These are phyloP conservation scores for Eudorina sp. DNA, from an alignment of 139 green algal species.

Conservation along the genomic window DNA sequence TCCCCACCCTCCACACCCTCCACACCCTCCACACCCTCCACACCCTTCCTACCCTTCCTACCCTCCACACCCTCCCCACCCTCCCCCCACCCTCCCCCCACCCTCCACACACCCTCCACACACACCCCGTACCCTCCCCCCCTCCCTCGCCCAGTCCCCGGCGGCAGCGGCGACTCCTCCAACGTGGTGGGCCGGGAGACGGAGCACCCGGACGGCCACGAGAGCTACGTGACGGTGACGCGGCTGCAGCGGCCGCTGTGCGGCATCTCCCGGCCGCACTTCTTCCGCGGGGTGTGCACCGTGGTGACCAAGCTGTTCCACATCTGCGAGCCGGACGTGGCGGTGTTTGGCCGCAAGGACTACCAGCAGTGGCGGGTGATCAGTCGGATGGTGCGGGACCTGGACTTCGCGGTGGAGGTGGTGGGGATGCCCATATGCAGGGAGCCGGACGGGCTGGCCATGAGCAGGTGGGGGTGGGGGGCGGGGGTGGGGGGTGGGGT, in stretches of 20 bases:
- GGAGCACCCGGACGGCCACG: constrained; percentile 70
- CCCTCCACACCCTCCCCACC: not conserved
- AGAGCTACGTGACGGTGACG: constrained; percentile 89
- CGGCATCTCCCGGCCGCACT: constrained; percentile 88
- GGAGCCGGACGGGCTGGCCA: constrained; percentile 94
- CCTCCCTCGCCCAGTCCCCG: constrained; percentile 41
- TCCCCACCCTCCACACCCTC: too few relatives aligned
- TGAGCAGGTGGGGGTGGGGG: constrained; percentile 84
- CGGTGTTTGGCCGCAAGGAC: constrained; percentile 97
- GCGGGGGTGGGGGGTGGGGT: not conserved
- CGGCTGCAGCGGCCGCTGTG: constrained; percentile 89
- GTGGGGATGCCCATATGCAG: constrained; percentile 90
- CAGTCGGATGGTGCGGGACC: constrained; percentile 87
- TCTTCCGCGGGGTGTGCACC: constrained; percentile 98
- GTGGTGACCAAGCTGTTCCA: constrained; percentile 98
- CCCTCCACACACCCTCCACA: not conserved
- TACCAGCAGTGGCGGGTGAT: constrained; percentile 98
- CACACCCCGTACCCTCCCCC: not conserved
- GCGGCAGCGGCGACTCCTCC: constrained; percentile 41
- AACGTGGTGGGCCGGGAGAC: constrained; percentile 77
- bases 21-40: too few relatives aligned
- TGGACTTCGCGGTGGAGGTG: constrained; percentile 93
- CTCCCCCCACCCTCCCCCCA: not conserved
- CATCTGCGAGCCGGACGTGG: constrained; percentile 95
- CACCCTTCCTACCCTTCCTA: not conserved